phyloP scores from a whole-genome alignment of 495 filamentous ascomycete genomes.

The Achaetomiella virescens region DNA sequence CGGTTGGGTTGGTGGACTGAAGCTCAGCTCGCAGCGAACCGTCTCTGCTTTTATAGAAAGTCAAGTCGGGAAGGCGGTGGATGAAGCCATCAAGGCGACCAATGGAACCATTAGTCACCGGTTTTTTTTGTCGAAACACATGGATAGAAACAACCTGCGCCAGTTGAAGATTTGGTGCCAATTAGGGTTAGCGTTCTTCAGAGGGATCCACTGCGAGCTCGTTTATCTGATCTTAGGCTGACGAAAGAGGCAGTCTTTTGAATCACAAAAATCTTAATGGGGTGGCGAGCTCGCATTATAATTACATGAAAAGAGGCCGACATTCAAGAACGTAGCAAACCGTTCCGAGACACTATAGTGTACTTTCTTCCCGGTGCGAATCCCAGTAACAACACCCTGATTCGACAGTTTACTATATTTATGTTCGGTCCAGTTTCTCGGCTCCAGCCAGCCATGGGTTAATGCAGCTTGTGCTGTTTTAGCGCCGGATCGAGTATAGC shows the following conservation, averaged over 20 bases:
- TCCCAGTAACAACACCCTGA: too few species aligned
- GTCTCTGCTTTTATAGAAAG: too few species aligned
- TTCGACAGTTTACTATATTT: too few species aligned
- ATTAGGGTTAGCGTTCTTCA: background rate
- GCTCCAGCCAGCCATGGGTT: too few species aligned
- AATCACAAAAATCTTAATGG: background rate
- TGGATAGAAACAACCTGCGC: background rate
- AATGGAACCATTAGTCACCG: slow-evolving; percentile 3
- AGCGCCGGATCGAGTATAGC: slow-evolving; percentile 1
- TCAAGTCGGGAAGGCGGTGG: background rate
- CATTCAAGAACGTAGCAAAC: background rate
- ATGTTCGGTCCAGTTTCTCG: too few species aligned
- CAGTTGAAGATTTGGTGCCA: slow-evolving; percentile 11
- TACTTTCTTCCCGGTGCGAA: background rate
- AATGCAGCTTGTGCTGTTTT: slow-evolving; percentile 6
- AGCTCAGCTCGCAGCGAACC: background rate
- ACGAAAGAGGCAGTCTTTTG: background rate
- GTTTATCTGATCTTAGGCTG: background rate
- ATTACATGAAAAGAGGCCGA: too few species aligned
- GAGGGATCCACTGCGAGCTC: background rate
- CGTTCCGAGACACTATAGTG: background rate
- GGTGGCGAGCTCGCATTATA: too few species aligned
- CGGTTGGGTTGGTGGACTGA: background rate
- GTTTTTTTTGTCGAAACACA: background rate
- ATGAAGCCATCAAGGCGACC: background rate